Evolutionary conservation across 2,329 filamentous ascomycete species (phyloP).

Genomic region (Nemania abortiva): DNA sequence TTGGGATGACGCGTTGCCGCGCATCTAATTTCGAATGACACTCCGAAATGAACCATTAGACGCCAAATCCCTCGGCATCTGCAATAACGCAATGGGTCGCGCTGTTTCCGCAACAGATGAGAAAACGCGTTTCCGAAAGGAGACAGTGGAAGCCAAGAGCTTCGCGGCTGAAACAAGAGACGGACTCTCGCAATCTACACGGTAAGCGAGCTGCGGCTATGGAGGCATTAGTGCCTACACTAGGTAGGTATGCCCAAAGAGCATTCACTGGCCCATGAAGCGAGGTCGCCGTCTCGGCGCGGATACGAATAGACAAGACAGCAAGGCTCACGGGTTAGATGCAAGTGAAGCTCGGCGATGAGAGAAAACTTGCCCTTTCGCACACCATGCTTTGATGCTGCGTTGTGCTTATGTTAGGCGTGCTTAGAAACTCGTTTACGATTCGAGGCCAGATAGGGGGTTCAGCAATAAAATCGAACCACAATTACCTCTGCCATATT

Average conservation of each 20-base stretch:
- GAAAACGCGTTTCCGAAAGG: conserved; percentile 10
- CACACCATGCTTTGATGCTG: background rate
- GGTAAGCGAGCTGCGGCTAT: conserved; percentile 31
- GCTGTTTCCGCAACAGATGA: conserved; percentile 24
- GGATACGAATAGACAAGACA: conserved; percentile 27
- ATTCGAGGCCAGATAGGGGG: conserved; percentile 3
- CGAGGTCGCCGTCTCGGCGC: conserved; percentile 8
- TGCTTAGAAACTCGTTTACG: background rate
- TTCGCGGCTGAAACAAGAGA: conserved; percentile 32
- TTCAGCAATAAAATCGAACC: conserved; percentile 16
- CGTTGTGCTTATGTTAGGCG: background rate
- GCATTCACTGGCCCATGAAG: conserved; percentile 5
- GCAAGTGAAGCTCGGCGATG: background rate
- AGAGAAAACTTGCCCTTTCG: background rate
- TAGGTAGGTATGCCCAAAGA: background rate
- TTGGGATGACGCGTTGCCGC: background rate
- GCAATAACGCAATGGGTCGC: conserved; percentile 27
- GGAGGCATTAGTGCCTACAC: conserved; percentile 8
- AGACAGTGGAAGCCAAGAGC: conserved; percentile 21
- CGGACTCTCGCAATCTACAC: conserved; percentile 22
- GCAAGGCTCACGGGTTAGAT: conserved; percentile 9
- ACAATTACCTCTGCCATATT: conserved; percentile 21
- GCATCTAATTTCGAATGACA: conserved; percentile 7
- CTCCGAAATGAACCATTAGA: background rate
- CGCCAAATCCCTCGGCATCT: background rate